Evolutionary conservation across 371 early-diverging fungal species (phyloP).

Genomic region (Mortierella sp.): DNA sequence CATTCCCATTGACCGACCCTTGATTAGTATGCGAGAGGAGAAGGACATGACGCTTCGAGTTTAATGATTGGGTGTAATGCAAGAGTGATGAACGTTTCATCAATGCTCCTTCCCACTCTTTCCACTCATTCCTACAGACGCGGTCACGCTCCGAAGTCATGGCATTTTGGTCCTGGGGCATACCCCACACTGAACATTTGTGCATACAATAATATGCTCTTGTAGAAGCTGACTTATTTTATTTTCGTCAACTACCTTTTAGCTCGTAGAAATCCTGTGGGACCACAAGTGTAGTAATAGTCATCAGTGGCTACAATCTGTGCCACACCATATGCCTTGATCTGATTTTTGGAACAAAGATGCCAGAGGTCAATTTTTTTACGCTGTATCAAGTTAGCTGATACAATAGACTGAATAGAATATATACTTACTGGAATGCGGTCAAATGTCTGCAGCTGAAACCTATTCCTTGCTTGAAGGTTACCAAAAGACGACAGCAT

Average conservation of each 20-base stretch:
- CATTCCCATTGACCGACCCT: background rate
- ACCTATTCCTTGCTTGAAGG: slow-evolving; percentile 70
- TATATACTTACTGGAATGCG: slow-evolving; percentile 65
- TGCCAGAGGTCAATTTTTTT: background rate
- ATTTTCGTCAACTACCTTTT: slow-evolving; percentile 19
- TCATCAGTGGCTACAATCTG: slow-evolving; percentile 59
- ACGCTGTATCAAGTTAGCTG: background rate
- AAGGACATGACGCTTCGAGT: background rate
- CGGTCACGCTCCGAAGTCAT: background rate
- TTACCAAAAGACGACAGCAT: slow-evolving; percentile 62
- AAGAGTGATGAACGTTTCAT: background rate
- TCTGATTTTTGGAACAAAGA: slow-evolving; percentile 9
- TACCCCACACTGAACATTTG: background rate
- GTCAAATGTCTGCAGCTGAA: slow-evolving; percentile 68
- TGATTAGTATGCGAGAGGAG: background rate
- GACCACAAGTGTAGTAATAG: slow-evolving; percentile 61
- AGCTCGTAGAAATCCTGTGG: slow-evolving; percentile 64
- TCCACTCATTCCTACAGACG: too few species aligned
- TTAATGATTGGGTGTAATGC: background rate
- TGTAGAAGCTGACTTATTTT: background rate
- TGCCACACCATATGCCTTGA: slow-evolving; percentile 63
- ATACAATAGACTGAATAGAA: too few species aligned
- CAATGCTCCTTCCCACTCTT: too few species aligned
- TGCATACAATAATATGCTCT: background rate
- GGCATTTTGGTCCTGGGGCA: background rate